Evolutionary conservation across 1,139 yeast species (phyloP), one percentile per base, ranked within the genome.

Genomic region (Debaryomyces singareniensis): DNA sequence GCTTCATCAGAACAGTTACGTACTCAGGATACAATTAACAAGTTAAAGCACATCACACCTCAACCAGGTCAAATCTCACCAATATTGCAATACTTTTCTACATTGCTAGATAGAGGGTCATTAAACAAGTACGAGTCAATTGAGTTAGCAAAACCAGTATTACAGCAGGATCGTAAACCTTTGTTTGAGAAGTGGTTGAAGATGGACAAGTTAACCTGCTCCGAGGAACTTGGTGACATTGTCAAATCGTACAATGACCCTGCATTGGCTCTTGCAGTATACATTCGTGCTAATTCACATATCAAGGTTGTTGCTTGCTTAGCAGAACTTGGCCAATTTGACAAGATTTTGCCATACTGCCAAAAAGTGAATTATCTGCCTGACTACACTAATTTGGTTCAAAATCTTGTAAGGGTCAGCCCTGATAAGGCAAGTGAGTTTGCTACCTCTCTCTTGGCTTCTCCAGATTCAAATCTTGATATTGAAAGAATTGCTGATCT

Each of bases 371-470:
- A 78, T 39, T 91, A 81, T 61, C 75, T 76, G 44, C 97, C 99
- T 35, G 95, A 93, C 59, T 93, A 78, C 58, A 75, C 94, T 30
- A 83, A 85, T 39, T 71, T 93, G 61, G 76, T 93, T 47, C 96
- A 94, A 55, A 85, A 86, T 58, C 75, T 93, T 51, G 79, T 91
- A 29, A 78, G 96, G 56, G 78, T 84, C 27, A 87, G 84, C 52
- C 96, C 98, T n/a, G 99, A 93, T 50, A 86, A 86, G 58, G 98
- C 96, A 16, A 85, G 96, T 33, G 98, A 91, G 58, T 91, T 93
- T 64, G 97, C 98, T 10, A 80, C 89, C 26, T 83, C 87, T 41
- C 71, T 93, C 38, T 75, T 86, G 42, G 71, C 77, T 43, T 66
- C 75, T 30, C 73, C 75, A 16, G 77, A 75, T 29, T 65, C 78